Evolutionary conservation across 805 yeast genomes (phyloP).

Genomic region (Ogataea minuta): DNA sequence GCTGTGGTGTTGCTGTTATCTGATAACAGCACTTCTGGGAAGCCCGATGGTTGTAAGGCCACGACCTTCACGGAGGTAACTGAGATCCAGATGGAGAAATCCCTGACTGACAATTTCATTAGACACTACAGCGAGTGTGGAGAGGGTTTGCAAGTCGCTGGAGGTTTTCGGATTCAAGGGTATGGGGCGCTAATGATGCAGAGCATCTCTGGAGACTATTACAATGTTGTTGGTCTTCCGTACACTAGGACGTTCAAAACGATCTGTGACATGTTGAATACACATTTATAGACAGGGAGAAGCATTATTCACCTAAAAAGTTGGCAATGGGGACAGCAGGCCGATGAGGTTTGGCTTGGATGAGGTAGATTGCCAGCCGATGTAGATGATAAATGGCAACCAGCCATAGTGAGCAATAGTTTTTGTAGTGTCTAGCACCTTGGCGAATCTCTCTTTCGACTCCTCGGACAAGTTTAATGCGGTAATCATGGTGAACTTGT

Average conservation of each 20-base stretch:
- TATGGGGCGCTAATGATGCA: slow-evolving; percentile 63
- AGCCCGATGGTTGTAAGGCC: slow-evolving; percentile 17
- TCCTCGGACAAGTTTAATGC: slow-evolving; percentile 45
- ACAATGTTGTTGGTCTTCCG: slow-evolving; percentile 88
- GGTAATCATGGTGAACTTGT: slow-evolving; percentile 30
- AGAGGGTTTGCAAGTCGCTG: slow-evolving; percentile 85
- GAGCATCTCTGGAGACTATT: slow-evolving; percentile 73
- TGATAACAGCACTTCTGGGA: slow-evolving; percentile 12
- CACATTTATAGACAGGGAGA: slow-evolving; percentile 12
- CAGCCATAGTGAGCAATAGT: slow-evolving; percentile 94
- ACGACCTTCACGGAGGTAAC: slow-evolving; percentile 26
- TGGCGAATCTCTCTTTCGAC: slow-evolving; percentile 79
- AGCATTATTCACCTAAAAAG: slow-evolving; percentile 43
- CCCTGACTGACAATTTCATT: slow-evolving; percentile 53
- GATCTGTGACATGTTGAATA: slow-evolving; percentile 20
- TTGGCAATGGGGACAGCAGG: slow-evolving; percentile 77
- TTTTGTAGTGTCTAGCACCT: slow-evolving; percentile 77
- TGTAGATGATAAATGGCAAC: slow-evolving; percentile 90
- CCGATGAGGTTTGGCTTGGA: slow-evolving; percentile 80
- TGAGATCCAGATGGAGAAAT: slow-evolving; percentile 38
- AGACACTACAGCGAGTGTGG: slow-evolving; percentile 60
- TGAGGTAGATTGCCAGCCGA: slow-evolving; percentile 81
- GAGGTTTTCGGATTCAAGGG: slow-evolving; percentile 87
- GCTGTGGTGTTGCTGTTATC: slow-evolving; percentile 47
- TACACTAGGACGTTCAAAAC: slow-evolving; percentile 48